Conservation (phyloP, 345 rosid genomes). For the Stellera chamaejasme region DNA sequence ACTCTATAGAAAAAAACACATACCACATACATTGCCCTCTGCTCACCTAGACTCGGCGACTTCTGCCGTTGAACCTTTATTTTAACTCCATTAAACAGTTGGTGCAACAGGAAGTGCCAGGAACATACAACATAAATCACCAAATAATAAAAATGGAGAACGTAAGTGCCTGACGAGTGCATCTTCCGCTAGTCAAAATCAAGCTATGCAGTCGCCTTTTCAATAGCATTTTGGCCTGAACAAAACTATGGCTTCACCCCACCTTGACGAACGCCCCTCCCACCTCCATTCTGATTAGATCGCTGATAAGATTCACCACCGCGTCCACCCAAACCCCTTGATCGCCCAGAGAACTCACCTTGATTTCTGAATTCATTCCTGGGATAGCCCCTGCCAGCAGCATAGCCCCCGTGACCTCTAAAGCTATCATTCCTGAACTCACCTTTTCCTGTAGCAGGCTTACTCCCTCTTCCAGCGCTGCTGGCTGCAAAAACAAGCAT, state of each 20-base stretch:
- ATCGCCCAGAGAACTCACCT: constrained; percentile 58
- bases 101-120: no score
- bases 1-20: no score
- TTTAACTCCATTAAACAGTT: no score
- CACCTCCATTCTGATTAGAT: constrained; percentile 44
- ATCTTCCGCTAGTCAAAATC: constrained; percentile 28
- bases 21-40: no score
- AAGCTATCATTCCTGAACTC: constrained; percentile 38
- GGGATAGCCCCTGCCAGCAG: constrained; percentile 43
- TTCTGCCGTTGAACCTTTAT: no score
- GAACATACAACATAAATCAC: no score
- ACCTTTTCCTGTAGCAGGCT: constrained; percentile 36
- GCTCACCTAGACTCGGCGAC: no score
- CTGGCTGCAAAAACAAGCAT: constrained; percentile 19
- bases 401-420: constrained; percentile 37
- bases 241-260: constrained; percentile 24
- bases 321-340: constrained; percentile 48
- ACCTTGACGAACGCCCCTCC: constrained; percentile 40
- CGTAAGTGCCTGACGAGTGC: constrained; percentile 14
- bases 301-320: constrained; percentile 47
- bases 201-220: constrained; percentile 12
- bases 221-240: constrained; percentile 10
- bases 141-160: constrained; percentile 9
- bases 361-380: constrained; percentile 57
- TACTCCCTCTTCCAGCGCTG: constrained; percentile 22